Base-by-base conservation (phyloP, 805 yeast species). In the Jamesozyma hellenica region DNA sequence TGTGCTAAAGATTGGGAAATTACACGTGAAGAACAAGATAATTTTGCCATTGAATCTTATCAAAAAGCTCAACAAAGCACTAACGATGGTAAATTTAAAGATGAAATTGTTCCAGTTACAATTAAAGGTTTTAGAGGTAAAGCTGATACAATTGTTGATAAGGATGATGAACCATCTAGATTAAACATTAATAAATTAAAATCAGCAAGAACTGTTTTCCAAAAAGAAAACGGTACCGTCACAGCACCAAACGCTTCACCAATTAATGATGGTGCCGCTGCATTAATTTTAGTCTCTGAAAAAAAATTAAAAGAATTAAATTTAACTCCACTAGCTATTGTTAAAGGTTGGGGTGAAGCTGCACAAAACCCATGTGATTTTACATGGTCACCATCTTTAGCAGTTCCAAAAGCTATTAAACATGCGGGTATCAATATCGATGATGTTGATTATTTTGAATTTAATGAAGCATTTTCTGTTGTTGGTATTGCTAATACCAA, bases 171-270 rank as follows among this genome's bases (percentile, higher is more conserved):
- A 71, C 66, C 74, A 44, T 58, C 67, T 42, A 85, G 85, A 59
- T 72, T 88, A 52, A 75, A 90, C 67, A 87, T 83, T 64, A 70
- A 71, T 32, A 86, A 75, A 62, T 69, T 92, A 52, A 76, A 72
- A 60, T 38, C 80, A 42, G 96, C 97, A 25, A 82, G 97, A 70
- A 78, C 98, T 39, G 97, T 86, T 29, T 92, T 92, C 79, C 82
- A 84, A 67, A 79, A 75, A 66, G 96, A 87, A 58, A 79, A 81
- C 52, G 98, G 97, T 61, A 84, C 96, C 31, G 90, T 92, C 45
- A 90, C 98, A 30, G 97, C 95, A 19, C 94, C 96, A 53, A 94
- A 92, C 63, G 94, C 97, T 23, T 86, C 96, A 23, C 86, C 94
- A 57, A 72, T 92, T 56, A 92, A 90, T 64, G 99, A 92, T 64